Evolutionary conservation across 805 yeast species (phyloP).

Genomic region (Candida maris): DNA sequence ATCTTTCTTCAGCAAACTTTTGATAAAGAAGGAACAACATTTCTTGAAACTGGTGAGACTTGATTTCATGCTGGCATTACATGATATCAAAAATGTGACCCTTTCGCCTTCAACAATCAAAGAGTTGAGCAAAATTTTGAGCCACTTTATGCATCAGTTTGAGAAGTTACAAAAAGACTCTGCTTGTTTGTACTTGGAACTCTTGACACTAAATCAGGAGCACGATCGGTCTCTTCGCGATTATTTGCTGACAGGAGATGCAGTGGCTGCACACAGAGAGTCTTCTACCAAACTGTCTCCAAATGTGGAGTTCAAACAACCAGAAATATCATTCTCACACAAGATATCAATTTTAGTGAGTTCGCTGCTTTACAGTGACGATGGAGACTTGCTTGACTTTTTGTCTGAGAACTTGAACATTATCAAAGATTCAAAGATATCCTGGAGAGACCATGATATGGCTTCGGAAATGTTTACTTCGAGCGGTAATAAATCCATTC

Average conservation of each 20-base stretch:
- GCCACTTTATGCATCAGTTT: constrained; percentile 60
- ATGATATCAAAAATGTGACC: constrained; percentile 49
- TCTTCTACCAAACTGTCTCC: constrained; percentile 13
- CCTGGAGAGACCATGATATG: constrained; percentile 4
- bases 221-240: constrained; percentile 43
- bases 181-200: constrained; percentile 56
- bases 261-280: constrained; percentile 33
- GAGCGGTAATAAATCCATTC: neutral
- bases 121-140: constrained; percentile 63
- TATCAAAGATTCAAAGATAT: constrained; percentile 22
- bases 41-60: constrained; percentile 55
- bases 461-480: constrained; percentile 3
- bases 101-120: constrained; percentile 46
- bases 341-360: constrained; percentile 25
- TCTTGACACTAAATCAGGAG: constrained; percentile 54
- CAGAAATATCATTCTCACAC: constrained; percentile 20
- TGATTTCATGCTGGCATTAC: constrained; percentile 64
- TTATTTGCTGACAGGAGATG: constrained; percentile 62
- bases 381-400: constrained; percentile 44
- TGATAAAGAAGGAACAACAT: constrained; percentile 59
- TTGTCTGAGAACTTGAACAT: constrained; percentile 36
- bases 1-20: constrained; percentile 66
- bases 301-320: constrained; percentile 18
- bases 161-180: constrained; percentile 44
- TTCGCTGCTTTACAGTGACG: constrained; percentile 37